phyloP scores from a whole-genome alignment of 345 rosid genomes.

The Moringa oleifera region DNA sequence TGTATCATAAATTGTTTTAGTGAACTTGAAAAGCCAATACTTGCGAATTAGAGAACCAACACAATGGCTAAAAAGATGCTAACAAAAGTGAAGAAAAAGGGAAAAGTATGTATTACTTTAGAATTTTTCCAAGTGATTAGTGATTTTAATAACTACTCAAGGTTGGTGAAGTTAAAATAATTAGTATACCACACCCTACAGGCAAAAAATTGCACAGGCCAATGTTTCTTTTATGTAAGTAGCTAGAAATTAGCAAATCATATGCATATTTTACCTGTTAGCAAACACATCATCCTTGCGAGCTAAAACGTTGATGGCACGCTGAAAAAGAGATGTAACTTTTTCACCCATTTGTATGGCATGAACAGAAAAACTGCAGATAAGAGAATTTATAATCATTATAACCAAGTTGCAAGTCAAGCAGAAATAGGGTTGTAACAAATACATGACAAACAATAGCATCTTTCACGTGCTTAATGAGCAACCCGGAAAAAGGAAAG shows the following conservation, averaged over 20 bases:
- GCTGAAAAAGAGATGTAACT: slow-evolving; percentile 80
- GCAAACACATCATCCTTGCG: slow-evolving; percentile 65
- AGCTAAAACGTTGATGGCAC: slow-evolving; percentile 68
- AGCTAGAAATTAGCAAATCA: slow-evolving; percentile 6
- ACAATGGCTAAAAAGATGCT: too few species aligned
- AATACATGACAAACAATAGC: background rate
- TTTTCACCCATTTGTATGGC: slow-evolving; percentile 89
- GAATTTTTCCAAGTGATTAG: background rate
- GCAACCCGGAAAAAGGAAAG: slow-evolving; percentile 7
- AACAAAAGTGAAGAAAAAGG: too few species aligned
- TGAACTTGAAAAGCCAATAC: too few species aligned
- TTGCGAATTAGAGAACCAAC: too few species aligned
- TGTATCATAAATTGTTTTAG: too few species aligned
- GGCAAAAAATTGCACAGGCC: background rate
- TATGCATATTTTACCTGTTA: slow-evolving; percentile 38
- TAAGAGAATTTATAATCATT: slow-evolving; percentile 12
- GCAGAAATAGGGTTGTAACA: background rate
- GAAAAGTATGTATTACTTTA: too few species aligned
- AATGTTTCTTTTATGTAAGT: background rate
- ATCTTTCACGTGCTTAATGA: background rate
- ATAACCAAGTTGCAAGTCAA: background rate
- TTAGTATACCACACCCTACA: background rate
- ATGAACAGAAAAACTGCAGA: slow-evolving; percentile 83
- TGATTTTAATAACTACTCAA: background rate
- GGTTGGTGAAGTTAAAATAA: background rate